Percentiles rank a stretch among this genome's conserved stretches.
Evolutionary conservation across 2,329 filamentous ascomycete genomes (phyloP).

Genomic region (Ascochyta fabae): DNA sequence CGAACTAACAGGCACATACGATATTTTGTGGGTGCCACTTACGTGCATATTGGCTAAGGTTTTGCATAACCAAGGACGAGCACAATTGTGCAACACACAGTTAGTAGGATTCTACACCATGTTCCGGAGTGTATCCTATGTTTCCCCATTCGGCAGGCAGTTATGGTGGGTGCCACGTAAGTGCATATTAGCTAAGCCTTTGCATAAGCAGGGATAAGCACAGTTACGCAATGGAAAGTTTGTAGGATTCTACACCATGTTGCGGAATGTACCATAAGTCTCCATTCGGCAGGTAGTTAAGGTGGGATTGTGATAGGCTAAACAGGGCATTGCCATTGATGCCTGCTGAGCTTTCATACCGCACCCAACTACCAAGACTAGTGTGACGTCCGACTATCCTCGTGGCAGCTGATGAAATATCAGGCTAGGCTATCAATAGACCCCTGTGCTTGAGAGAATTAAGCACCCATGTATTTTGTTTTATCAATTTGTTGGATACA

Average conservation of each 20-base stretch:
- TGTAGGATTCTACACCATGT: too few species aligned
- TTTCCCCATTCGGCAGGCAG: too few species aligned
- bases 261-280: neutral
- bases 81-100: neutral
- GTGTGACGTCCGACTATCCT: neutral
- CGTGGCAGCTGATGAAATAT: neutral
- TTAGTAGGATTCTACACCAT: neutral
- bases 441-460: neutral
- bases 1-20: neutral
- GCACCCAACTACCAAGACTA: neutral
- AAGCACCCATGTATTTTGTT: neutral
- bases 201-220: too few species aligned
- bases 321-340: neutral
- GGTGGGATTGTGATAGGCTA: neutral
- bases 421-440: neutral
- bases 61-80: neutral
- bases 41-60: neutral
- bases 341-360: neutral
- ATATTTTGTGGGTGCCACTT: neutral
- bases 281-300: neutral
- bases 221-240: too few species aligned
- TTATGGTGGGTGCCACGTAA: too few species aligned
- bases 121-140: neutral
- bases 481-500: neutral
- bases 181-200: too few species aligned